Conservation (phyloP, 345 rosid species). For the Balakata baccata region DNA sequence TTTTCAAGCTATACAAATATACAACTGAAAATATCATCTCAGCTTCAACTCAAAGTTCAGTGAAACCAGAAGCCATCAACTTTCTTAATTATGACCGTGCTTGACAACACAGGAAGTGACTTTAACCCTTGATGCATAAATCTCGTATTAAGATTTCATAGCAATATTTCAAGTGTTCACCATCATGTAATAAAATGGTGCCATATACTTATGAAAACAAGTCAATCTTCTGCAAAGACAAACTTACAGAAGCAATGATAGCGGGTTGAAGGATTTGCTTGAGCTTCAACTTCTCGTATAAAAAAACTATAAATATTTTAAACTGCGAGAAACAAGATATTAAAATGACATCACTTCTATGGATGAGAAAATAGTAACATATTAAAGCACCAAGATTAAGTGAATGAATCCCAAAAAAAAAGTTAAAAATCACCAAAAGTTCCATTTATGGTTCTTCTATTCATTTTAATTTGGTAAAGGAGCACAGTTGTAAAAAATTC, state of each 20-base stretch:
- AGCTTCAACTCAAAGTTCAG: constrained; percentile 2
- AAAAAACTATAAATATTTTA: constrained; percentile 41
- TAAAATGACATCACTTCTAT: constrained; percentile 4
- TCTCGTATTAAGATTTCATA: not conserved
- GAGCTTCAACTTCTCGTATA: constrained; percentile 84
- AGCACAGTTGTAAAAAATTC: not conserved
- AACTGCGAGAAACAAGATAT: constrained; percentile 48
- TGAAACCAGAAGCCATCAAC: not conserved
- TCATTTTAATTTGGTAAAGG: not conserved
- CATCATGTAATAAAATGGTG: not conserved
- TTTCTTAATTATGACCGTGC: not conserved
- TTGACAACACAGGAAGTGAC: not conserved
- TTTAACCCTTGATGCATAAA: not conserved
- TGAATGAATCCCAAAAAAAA: not conserved
- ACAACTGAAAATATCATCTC: not conserved
- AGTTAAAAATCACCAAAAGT: not conserved
- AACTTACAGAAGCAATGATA: constrained; percentile 88
- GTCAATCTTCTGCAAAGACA: not conserved
- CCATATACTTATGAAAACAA: not conserved
- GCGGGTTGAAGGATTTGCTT: constrained; percentile 95
- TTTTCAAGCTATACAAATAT: not conserved
- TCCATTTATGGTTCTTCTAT: not conserved
- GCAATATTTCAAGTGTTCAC: not conserved
- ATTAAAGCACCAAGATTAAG: constrained; percentile 1
- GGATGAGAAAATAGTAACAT: not conserved